Conservation (phyloP, 2,329 filamentous ascomycete genomes). For the Boeremia lycopersici region DNA sequence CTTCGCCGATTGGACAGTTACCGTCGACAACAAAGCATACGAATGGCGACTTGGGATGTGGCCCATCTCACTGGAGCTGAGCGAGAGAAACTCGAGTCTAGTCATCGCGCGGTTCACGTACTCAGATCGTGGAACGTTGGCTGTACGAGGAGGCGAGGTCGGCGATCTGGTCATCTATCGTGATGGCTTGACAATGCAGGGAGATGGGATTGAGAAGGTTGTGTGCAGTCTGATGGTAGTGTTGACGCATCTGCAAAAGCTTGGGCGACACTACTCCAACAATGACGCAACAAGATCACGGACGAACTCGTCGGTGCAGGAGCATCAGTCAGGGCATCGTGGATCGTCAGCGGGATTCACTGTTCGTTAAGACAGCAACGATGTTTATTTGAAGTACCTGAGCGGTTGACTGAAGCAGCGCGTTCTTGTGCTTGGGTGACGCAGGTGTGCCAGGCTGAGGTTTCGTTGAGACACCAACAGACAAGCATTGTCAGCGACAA, state of each 20-base stretch:
- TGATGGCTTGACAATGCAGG: slow-evolving; percentile 29
- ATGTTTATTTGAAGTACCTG: neutral
- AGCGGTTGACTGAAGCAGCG: neutral
- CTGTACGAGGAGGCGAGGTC: slow-evolving; percentile 35
- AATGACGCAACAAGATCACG: slow-evolving; percentile 10
- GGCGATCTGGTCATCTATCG: slow-evolving; percentile 36
- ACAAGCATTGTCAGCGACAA: slow-evolving; percentile 1
- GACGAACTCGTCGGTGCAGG: slow-evolving; percentile 19
- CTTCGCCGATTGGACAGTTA: slow-evolving; percentile 37
- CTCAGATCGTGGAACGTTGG: slow-evolving; percentile 32
- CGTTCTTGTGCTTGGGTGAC: neutral
- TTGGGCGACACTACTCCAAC: slow-evolving; percentile 35
- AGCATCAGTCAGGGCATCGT: slow-evolving; percentile 14
- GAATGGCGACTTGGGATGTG: slow-evolving; percentile 33
- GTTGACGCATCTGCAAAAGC: slow-evolving; percentile 35
- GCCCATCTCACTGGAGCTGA: slow-evolving; percentile 33
- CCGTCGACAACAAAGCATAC: slow-evolving; percentile 24
- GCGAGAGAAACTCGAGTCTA: slow-evolving; percentile 18
- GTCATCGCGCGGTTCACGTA: slow-evolving; percentile 42
- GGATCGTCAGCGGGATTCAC: slow-evolving; percentile 21
- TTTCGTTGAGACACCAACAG: neutral
- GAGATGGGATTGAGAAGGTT: slow-evolving; percentile 34
- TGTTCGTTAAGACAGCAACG: slow-evolving; percentile 2
- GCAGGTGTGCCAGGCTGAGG: no score
- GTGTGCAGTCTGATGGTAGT: slow-evolving; percentile 37